phyloP scores from a whole-genome alignment of 768 basidiomycete species.

The Megacollybia marginata region DNA sequence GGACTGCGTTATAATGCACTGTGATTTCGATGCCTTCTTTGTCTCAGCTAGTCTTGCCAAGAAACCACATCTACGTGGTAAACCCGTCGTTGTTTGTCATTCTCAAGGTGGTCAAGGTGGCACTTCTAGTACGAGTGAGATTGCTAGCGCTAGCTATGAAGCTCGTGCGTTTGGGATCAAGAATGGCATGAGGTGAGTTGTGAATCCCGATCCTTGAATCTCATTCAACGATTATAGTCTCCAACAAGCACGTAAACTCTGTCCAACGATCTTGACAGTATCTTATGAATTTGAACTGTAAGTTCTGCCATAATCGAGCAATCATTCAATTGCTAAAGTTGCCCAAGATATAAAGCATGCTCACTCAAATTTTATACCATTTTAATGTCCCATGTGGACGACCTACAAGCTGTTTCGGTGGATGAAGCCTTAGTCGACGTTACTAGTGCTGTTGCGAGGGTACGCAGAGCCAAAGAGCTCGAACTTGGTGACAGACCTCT shows the following conservation, averaged over 20 bases:
- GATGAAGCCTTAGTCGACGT: conserved; percentile 96
- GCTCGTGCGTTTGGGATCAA: conserved; percentile 81
- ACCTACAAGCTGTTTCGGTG: conserved; percentile 91
- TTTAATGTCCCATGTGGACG: conserved; percentile 83
- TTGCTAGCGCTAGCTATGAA: conserved; percentile 93
- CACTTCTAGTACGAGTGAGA: conserved; percentile 80
- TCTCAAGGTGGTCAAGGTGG: conserved; percentile 75
- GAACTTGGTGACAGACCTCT: conserved; percentile 5
- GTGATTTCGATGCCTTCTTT: conserved; percentile 96
- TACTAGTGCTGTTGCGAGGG: conserved; percentile 46
- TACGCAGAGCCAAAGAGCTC: conserved; percentile 18
- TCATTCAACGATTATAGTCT: conserved; percentile 38
- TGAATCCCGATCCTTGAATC: background rate
- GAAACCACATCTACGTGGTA: conserved; percentile 76
- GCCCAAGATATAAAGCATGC: conserved; percentile 69
- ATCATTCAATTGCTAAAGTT: background rate
- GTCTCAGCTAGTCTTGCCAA: conserved; percentile 83
- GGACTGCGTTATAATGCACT: conserved; percentile 78
- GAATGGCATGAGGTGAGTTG: conserved; percentile 86
- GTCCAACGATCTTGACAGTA: conserved; percentile 65
- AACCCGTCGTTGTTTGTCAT: conserved; percentile 93
- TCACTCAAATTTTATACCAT: conserved; percentile 91
- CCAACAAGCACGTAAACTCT: conserved; percentile 72
- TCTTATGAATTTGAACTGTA: conserved; percentile 92
- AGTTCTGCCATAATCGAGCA: conserved; percentile 12